Evolutionary conservation across 1,139 yeast species (phyloP), one percentile per base, ranked within the genome.

Genomic region (Candida buenavistaensis): DNA sequence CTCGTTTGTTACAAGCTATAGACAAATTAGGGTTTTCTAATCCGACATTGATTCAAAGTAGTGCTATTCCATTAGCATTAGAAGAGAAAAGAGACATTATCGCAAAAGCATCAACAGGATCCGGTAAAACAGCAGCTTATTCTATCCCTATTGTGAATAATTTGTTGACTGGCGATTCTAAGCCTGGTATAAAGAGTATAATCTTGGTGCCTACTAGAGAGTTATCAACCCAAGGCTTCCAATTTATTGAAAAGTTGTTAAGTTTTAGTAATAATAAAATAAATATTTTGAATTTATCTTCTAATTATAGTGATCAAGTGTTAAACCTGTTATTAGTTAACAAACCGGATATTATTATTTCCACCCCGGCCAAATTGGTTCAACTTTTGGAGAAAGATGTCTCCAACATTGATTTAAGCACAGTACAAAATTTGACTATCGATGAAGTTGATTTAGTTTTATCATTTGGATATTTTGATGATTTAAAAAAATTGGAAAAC

Each of bases 391-490:
- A 80, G 39, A 73, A 72, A 35, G 52, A 57, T 30, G 56, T 68
- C 24, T 72, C 72, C 33, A 55, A 54, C 6, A 52, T 80, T 10
- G 69, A 75, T 36, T 63, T 83, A 42, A 68, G 74, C 17, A 61
- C 71, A 20, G 75, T 92, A 36, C 72, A 73, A 41, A 86, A 77
- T 54, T 64, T 92, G 39, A 95, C 89, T 24, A 85, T 94, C 46
- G 99, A 94, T 65, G 99, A 94, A 61, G 97, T 95, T 13, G 99
- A 94, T 64, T 73, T 92, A 51, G 80, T 94, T 30, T 66, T 88
- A 38, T 83, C 95, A 2, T 94, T 86, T 57, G 99, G 98, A 12
- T 88, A 92, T 57, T 77, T 80, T 48, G 96, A 88, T 6, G 98
- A 94, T 60, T 69, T 94, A 45, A 63, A 72, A 37, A 76, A 75